Conservation (phyloP, 2,329 filamentous ascomycete species). For the Hymenoscyphus scutula region DNA sequence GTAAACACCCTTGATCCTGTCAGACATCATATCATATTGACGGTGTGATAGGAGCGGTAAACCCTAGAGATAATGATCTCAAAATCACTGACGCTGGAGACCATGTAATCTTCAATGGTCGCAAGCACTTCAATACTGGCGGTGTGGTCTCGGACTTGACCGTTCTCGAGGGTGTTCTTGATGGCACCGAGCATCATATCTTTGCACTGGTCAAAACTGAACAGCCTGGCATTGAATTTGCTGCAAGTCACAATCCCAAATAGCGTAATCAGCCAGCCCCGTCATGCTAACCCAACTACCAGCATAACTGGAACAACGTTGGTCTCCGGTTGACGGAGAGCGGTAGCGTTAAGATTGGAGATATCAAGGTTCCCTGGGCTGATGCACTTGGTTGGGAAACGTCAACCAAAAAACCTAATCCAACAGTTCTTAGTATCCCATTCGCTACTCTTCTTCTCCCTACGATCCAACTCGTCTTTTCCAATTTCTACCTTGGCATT, state of each 20-base stretch:
- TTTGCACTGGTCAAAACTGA: constrained; percentile 59
- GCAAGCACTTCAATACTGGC: constrained; percentile 67
- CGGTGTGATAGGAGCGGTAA: constrained; percentile 50
- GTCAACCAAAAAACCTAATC: constrained; percentile 48
- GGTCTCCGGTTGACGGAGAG: constrained; percentile 63
- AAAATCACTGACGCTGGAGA: constrained; percentile 54
- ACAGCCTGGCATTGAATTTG: constrained; percentile 56
- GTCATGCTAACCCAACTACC: not conserved
- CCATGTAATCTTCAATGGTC: constrained; percentile 56
- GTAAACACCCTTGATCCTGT: not conserved
- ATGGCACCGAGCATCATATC: constrained; percentile 57
- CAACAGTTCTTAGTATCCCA: constrained; percentile 49
- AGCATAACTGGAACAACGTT: constrained; percentile 63
- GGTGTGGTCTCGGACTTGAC: constrained; percentile 65
- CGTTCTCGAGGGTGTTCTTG: constrained; percentile 61
- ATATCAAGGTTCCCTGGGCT: constrained; percentile 55
- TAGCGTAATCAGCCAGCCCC: not conserved
- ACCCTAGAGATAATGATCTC: constrained; percentile 61
- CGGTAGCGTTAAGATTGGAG: constrained; percentile 58
- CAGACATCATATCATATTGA: not conserved
- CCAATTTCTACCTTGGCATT: constrained; percentile 65
- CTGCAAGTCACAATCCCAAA: constrained; percentile 24
- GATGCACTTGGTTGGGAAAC: constrained; percentile 62
- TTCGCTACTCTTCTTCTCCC: constrained; percentile 59
- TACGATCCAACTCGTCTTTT: constrained; percentile 64